Base-by-base conservation (phyloP, 768 basidiomycete genomes). In the Mycena kentingensis region DNA sequence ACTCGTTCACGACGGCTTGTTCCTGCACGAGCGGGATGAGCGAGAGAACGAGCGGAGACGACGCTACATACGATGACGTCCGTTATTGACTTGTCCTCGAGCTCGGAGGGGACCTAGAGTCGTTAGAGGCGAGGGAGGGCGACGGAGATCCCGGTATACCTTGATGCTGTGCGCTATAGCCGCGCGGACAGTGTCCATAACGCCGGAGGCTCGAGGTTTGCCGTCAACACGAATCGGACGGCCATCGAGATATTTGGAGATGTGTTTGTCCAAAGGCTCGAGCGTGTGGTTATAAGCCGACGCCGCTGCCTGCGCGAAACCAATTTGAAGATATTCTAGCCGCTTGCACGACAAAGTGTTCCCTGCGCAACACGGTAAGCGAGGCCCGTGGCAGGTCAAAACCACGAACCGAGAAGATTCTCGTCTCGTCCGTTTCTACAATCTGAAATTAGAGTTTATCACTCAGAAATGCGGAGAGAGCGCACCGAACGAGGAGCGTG, bases 201-300 rank as follows among this genome's bases (percentile, higher is more conserved):
- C 77, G 5, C 88, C 88, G 13, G 83, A 88, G 3, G 85, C 86
- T 46, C 87, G 70, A 2, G 90, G 90, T 63, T 80, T 83, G 0
- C 88, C 87, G 57, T 92, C 88, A 15, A 93, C 71, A 10, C 88
- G 79, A 12, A 93, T 68, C 1, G 87, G 84, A 25, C 81, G 83
- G 0, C 87, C 87, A 19, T 78, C 75, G 27, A 88, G 68, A 63
- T 86, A 87, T 62, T 81, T 87, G 0, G 83, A 87, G n/a, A 93
- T 47, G 45, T 80, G 80, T 34, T 69, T 69, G 60, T 93, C 88
- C 18, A 92, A 67, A 13, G 72, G 74, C 51, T 81, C 78, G 2
- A 93, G 74, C 3, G 73, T 76, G 3, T 76, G 76, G 55, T 90
- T 90, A 67, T 80, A 86, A 3, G 74, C 73, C 1, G 77, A 69